Evolutionary conservation across 495 filamentous ascomycete genomes (phyloP), one percentile per base, ranked within the genome.

Genomic region (Friedmanniomyces endolithicus): DNA sequence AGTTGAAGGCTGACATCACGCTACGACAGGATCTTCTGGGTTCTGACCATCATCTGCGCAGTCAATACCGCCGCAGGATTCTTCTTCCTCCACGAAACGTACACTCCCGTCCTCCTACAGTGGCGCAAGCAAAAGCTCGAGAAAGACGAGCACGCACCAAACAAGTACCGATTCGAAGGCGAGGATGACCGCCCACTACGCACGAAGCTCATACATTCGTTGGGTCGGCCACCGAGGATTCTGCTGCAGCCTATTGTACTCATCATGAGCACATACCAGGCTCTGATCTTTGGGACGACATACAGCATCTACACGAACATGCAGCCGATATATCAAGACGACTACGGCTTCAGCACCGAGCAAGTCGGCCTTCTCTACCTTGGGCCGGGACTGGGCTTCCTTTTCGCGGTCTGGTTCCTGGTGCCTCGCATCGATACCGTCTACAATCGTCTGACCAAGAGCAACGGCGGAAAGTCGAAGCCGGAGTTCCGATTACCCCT

Each of bases 391-490:
- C 41, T 62, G 16, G 64, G 62, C 12, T 70, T 70, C 53, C 45
- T 71, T 16, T 52, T 61, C 29, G 64, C 66, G 12, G 68, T 70
- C 29, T 69, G 67, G 65, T 68, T 71, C 58, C 58, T 70, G 11
- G 70, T 70, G 0, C 70, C 70, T n/a, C 59, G 54, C 14, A 72
- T 70, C 53, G 70, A 72, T 47, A 66, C 59, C 12, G 61, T 71
- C 50, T 70, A 67, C 52, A 70, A 70, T 46, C 9, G 34, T 11
- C 63, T 72, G 9, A 53, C 62, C 6, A 33, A 53, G 14, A 51
- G 57, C 14, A 64, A 71, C 46, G 62, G 62, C 25, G 66, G 61
- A 12, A 71, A 71, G 7, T 70, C 72, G n/a, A 71, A 47, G 19
- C 64, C 64, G 16, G 64, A 66, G 41, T 66, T 52, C 49, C 64